Percentiles rank a stretch among this genome's conserved stretches.
Conservation (phyloP, 495 filamentous ascomycete genomes). For the Penicillium ucsense region DNA sequence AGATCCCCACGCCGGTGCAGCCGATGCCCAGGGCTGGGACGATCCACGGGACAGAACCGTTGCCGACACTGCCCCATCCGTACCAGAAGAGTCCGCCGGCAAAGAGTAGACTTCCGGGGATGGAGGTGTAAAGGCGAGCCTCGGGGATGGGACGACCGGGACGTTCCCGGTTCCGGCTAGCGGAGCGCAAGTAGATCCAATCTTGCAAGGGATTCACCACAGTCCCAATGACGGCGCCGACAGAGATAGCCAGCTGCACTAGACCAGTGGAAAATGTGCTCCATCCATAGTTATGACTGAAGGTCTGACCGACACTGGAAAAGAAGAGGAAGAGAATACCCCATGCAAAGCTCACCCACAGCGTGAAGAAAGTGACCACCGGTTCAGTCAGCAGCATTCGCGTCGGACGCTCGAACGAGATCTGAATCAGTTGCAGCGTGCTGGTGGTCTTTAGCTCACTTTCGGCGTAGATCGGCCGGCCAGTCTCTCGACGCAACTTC, state of each 20-base stretch:
- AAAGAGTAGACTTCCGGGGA: slow-evolving; percentile 34
- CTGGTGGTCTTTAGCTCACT: slow-evolving; percentile 20
- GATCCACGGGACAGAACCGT: slow-evolving; percentile 34
- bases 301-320: slow-evolving; percentile 31
- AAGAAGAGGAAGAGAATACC: slow-evolving; percentile 44
- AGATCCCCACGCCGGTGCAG: slow-evolving; percentile 28
- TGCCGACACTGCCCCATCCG: slow-evolving; percentile 24
- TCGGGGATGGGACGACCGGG: slow-evolving; percentile 29
- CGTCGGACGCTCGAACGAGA: slow-evolving; percentile 35
- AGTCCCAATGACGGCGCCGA: slow-evolving; percentile 33
- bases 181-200: slow-evolving; percentile 26
- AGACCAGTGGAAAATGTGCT: slow-evolving; percentile 22
- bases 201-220: slow-evolving; percentile 33
- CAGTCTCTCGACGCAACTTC: slow-evolving; percentile 53
- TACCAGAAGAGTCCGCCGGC: slow-evolving; percentile 34
- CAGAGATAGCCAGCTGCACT: slow-evolving; percentile 33
- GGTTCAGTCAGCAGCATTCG: slow-evolving; percentile 43
- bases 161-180: slow-evolving; percentile 15
- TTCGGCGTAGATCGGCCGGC: slow-evolving; percentile 29
- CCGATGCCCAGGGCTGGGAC: slow-evolving; percentile 29
- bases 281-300: slow-evolving; percentile 28
- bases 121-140: slow-evolving; percentile 30
- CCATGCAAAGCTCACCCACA: slow-evolving; percentile 44
- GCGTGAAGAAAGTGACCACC: slow-evolving; percentile 42
- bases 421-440: slow-evolving; percentile 15